Conservation (phyloP, 2,329 filamentous ascomycete species). For the Clarireedia homoeocarpa region DNA sequence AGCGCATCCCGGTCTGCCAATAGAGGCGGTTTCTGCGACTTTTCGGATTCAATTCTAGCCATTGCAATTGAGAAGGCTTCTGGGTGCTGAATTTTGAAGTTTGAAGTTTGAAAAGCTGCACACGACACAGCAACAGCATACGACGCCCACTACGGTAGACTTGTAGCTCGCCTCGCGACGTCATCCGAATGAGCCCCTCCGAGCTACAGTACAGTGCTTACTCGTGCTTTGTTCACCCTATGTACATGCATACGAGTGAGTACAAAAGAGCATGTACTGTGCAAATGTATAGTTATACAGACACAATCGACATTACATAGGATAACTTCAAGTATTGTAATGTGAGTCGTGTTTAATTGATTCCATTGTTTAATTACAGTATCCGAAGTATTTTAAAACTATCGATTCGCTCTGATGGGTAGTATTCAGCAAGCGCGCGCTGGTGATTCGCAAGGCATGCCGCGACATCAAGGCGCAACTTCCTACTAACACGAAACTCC, state of each 20-base stretch:
- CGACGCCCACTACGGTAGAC: neutral
- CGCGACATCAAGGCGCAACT: neutral
- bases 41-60: constrained; percentile 1
- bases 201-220: too few species aligned
- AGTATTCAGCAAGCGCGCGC: too few species aligned
- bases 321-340: neutral
- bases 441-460: neutral
- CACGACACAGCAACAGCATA: neutral
- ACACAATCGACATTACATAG: neutral
- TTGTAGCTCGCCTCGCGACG: neutral
- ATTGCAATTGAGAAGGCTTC: neutral
- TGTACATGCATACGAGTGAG: too few species aligned
- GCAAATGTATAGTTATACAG: neutral
- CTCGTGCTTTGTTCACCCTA: too few species aligned
- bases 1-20: constrained; percentile 34
- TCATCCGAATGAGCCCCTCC: too few species aligned
- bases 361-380: neutral
- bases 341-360: neutral
- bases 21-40: constrained; percentile 15
- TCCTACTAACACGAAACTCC: neutral
- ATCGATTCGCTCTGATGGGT: neutral
- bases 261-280: too few species aligned
- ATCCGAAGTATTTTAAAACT: neutral
- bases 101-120: neutral
- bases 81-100: neutral